Conservation (phyloP, 1,139 yeast species). For the Saccharomyces hybrid region DNA sequence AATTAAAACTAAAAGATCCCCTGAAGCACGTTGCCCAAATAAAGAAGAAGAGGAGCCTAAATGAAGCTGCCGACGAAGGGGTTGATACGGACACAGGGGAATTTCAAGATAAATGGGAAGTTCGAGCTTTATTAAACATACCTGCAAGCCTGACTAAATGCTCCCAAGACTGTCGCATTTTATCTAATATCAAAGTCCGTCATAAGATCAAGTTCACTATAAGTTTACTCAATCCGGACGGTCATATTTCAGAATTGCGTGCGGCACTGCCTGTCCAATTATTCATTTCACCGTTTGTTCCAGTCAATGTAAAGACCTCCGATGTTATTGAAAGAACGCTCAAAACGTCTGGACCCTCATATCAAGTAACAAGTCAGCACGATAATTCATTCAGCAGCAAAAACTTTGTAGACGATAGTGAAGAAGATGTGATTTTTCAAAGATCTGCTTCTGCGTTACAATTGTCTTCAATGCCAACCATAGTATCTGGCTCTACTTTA, state of each 20-base stretch:
- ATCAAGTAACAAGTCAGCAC: slow-evolving; percentile 3
- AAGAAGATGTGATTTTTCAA: slow-evolving; percentile 29
- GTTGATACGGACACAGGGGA: slow-evolving; percentile 4
- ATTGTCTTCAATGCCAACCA: slow-evolving; percentile 5
- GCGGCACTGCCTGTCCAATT: slow-evolving; percentile 60
- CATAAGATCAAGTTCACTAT: slow-evolving; percentile 56
- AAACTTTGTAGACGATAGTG: slow-evolving; percentile 6
- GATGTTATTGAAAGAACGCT: slow-evolving; percentile 19
- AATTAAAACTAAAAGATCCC: slow-evolving; percentile 40
- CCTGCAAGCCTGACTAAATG: slow-evolving; percentile 71
- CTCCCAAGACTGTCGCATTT: slow-evolving; percentile 78
- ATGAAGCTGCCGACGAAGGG: slow-evolving; percentile 1
- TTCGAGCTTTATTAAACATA: slow-evolving; percentile 49
- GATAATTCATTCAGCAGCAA: slow-evolving; percentile 3
- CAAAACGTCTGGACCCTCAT: slow-evolving; percentile 6
- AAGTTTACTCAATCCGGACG: slow-evolving; percentile 50
- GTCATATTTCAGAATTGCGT: slow-evolving; percentile 60
- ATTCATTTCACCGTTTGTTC: slow-evolving; percentile 71
- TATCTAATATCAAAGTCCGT: slow-evolving; percentile 46
- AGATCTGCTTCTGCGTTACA: slow-evolving; percentile 27
- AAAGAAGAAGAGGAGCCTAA: slow-evolving; percentile 2
- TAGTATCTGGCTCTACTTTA: background rate
- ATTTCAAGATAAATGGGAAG: slow-evolving; percentile 67
- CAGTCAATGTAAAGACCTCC: slow-evolving; percentile 48
- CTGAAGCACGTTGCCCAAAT: slow-evolving; percentile 18